Evolutionary conservation across 2,329 filamentous ascomycete genomes (phyloP), one percentile per base, ranked within the genome.

Genomic region (Neoarthrinium moseri): DNA sequence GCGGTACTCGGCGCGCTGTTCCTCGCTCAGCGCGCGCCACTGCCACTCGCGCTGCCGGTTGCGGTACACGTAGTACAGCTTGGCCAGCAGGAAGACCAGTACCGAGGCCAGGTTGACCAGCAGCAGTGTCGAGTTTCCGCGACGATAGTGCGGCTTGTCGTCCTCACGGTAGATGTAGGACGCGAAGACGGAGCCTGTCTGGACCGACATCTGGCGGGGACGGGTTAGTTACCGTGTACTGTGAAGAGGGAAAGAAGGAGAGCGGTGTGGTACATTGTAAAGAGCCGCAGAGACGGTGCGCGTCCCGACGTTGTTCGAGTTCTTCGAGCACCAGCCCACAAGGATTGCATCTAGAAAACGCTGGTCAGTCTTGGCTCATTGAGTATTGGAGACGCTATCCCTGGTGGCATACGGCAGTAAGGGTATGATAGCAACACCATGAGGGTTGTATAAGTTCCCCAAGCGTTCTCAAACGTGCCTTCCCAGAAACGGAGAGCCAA

Each of bases 291-390:
- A 77, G 3, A 85, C 77, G 5, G 80, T 75, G 5, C 81, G 65
- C 2, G 79, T 80, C 20, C 80, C 70, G 5, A 84, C 81, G 17
- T 74, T 76, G 47, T 81, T 80, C 1, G 78, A 73, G 52, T 85
- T 85, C 45, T 74, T 72, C 4, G 76, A 80, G 2, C 71, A 76
- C 69, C 78, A 79, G 0, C 76, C 80, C 0, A 83, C 80, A 2
- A 81, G 63, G 24, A 84, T 77, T 0, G 81, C 78, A 56, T 84
- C 74, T 59, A 44, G 18, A 3, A 20, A 24, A 18, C 15, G 2
- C 3, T n/a, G 10, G 26, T 29, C 13, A 41, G 26, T 21, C 22
- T 29, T 8, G 2, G 17, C n/a, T 24, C 18, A 15, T 8, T 8
- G n/a, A n/a, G 18, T 17, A 23, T 13, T 11, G 10, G n/a, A 6